A percentile compares a stretch with the other conserved stretches of the same genome.
These are phyloP conservation scores for Cercospora sp. DNA, from an alignment of 2,329 filamentous ascomycete genomes.

Conservation along the genomic window DNA sequence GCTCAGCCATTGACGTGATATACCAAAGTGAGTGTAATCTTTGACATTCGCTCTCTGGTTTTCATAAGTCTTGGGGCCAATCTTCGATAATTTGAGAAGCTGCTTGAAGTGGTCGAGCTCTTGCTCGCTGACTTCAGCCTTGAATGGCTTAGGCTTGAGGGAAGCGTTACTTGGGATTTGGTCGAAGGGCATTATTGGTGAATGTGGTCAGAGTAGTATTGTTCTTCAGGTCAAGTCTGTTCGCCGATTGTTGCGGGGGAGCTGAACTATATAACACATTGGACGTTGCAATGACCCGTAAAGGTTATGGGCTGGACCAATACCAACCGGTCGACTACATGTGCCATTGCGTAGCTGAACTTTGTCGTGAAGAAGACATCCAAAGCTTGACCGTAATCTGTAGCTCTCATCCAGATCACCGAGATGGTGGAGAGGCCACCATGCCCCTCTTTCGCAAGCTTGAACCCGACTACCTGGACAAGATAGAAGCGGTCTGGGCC, in stretches of 20 bases:
- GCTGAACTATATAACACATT: background rate
- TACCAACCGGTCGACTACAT: background rate
- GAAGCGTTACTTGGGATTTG: constrained; percentile 40
- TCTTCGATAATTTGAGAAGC: constrained; percentile 49
- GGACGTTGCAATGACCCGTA: background rate
- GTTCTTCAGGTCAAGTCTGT: background rate
- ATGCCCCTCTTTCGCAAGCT: background rate
- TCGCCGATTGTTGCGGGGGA: background rate
- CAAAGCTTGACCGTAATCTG: background rate
- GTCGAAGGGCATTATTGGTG: constrained; percentile 29
- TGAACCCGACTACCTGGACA: background rate
- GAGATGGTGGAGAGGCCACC: background rate
- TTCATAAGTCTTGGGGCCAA: constrained; percentile 53
- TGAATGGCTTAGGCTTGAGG: constrained; percentile 45
- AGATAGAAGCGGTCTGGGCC: background rate
- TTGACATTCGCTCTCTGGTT: constrained; percentile 45
- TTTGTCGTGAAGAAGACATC: background rate
- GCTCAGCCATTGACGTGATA: constrained; percentile 50
- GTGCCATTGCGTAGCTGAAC: constrained; percentile 3
- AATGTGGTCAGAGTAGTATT: background rate
- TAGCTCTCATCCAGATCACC: constrained; percentile 4
- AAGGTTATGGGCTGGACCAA: background rate
- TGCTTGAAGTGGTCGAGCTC: constrained; percentile 48
- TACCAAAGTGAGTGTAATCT: constrained; percentile 42
- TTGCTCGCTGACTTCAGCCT: constrained; percentile 44